A percentile compares a stretch with the other conserved stretches of the same genome.
Evolutionary conservation across 495 filamentous ascomycete species (phyloP).

Genomic region (Talaromyces adpressus): DNA sequence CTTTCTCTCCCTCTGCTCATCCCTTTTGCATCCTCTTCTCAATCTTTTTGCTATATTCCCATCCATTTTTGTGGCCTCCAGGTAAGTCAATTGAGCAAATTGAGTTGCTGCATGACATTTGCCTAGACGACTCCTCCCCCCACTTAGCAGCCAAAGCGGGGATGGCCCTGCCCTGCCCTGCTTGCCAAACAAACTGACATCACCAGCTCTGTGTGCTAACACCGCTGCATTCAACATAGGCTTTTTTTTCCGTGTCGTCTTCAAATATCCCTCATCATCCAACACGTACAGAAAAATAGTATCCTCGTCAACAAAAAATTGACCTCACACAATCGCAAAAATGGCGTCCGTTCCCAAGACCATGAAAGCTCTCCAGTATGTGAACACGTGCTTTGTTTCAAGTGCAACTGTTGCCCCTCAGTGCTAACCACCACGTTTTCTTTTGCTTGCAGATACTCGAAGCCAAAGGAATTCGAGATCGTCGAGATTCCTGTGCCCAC

Average conservation of each 20-base stretch:
- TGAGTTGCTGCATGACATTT: not conserved
- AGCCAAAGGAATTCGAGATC: constrained; percentile 51
- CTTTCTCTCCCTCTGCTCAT: not conserved
- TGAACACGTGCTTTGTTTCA: not conserved
- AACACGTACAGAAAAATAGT: not conserved
- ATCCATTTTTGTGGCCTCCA: not conserved
- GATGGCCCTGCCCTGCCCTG: not conserved
- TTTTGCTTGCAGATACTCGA: constrained; percentile 44
- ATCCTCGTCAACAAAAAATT: not conserved
- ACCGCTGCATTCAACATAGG: not conserved
- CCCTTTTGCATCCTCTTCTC: not conserved
- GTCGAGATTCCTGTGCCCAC: constrained; percentile 55
- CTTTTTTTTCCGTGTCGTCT: not conserved
- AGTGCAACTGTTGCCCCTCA: not conserved
- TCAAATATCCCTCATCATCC: not conserved
- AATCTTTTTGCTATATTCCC: not conserved
- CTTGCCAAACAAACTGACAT: constrained; percentile 2
- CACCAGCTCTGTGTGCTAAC: not conserved
- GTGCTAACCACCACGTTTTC: not conserved
- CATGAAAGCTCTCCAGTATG: constrained; percentile 54
- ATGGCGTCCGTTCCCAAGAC: constrained; percentile 37
- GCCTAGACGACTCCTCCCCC: not conserved
- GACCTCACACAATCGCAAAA: not conserved
- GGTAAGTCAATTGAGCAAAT: not conserved
- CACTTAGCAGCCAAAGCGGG: not conserved